Percentiles rank a stretch among this genome's conserved stretches.
Evolutionary conservation across 164 flowering plant genomes (phyloP).

Genomic region (Vitis riparia): DNA sequence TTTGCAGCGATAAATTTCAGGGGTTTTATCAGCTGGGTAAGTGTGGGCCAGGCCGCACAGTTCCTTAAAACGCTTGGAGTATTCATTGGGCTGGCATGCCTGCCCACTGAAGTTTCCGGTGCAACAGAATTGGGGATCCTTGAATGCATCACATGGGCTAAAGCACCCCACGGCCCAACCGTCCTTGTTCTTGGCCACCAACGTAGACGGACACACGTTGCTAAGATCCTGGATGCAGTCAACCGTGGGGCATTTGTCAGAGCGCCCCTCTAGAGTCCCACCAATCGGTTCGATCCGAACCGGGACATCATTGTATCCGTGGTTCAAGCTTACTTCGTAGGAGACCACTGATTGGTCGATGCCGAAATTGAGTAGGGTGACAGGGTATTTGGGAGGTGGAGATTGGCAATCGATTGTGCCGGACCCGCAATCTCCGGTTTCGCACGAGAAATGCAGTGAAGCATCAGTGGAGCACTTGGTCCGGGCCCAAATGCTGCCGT

Average conservation of each 20-base stretch:
- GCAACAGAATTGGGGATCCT: no score
- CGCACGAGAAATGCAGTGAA: background rate
- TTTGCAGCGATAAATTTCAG: no score
- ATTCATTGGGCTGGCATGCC: no score
- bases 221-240: background rate
- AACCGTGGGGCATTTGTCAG: background rate
- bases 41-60: no score
- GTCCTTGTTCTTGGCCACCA: constrained; percentile 8
- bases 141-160: no score
- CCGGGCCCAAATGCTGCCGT: constrained; percentile 12
- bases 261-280: background rate
- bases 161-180: constrained; percentile 26
- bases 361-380: constrained; percentile 8
- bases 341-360: constrained; percentile 2
- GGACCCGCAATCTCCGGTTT: constrained; percentile 19
- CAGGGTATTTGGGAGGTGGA: background rate
- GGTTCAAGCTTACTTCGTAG: constrained; percentile 15
- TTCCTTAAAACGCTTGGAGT: no score
- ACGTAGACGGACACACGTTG: constrained; percentile 20
- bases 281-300: background rate
- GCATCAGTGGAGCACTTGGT: constrained; percentile 6
- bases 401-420: constrained; percentile 7
- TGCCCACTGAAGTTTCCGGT: no score
- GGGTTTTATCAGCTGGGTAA: no score
- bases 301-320: constrained; percentile 6